Evolutionary conservation across 495 filamentous ascomycete genomes (phyloP).

Genomic region (Xylaria bambusicola): DNA sequence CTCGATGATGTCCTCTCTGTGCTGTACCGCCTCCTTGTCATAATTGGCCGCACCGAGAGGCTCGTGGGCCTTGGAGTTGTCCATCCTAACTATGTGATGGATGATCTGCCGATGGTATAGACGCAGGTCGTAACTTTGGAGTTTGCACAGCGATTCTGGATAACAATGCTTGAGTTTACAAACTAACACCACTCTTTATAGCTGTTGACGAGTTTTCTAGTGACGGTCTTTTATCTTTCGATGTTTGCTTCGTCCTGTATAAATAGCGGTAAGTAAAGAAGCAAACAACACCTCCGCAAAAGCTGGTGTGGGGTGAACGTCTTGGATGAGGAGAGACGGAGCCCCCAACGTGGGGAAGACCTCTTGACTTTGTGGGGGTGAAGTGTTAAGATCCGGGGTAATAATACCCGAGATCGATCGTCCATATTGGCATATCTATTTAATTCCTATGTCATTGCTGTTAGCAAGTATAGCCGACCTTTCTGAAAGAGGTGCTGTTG

Average conservation of each 20-base stretch:
- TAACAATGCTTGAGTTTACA: neutral
- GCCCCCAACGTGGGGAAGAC: slow-evolving; percentile 8
- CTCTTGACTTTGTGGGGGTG: slow-evolving; percentile 4
- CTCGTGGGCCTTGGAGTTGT: slow-evolving; percentile 9
- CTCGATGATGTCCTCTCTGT: slow-evolving; percentile 17
- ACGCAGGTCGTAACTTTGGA: neutral
- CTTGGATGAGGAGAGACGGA: neutral
- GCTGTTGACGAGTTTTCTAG: neutral
- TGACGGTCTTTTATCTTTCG: neutral
- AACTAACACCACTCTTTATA: neutral
- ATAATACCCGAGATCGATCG: neutral
- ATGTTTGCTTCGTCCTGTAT: neutral
- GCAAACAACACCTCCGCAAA: neutral
- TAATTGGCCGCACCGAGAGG: slow-evolving; percentile 17
- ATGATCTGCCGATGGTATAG: neutral
- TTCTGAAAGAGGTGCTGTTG: too few relatives aligned
- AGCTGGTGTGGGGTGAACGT: neutral
- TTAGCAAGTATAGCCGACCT: too few relatives aligned
- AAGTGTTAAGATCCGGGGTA: neutral
- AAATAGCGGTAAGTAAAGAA: neutral
- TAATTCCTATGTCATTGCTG: too few relatives aligned
- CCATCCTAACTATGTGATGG: slow-evolving; percentile 10
- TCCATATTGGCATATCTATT: neutral
- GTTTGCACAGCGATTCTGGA: neutral
- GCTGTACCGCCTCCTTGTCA: slow-evolving; percentile 19